These are phyloP conservation scores for Solanum hybrid DNA, from an alignment of 305 asterid species.

Conservation along the genomic window DNA sequence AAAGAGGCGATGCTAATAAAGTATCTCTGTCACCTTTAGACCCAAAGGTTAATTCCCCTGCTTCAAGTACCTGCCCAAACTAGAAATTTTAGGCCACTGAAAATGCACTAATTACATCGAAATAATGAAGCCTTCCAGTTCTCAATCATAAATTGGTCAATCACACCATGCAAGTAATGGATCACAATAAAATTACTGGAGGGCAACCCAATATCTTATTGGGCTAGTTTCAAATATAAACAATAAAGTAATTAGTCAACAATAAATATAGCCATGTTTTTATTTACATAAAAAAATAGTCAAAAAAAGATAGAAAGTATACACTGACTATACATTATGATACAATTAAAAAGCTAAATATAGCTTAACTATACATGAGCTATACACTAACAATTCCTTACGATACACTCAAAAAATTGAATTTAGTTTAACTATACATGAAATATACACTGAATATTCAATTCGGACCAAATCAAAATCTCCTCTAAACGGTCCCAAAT, in stretches of 20 bases:
- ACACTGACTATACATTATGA: background rate
- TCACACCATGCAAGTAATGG: background rate
- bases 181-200: background rate
- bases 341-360: background rate
- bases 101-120: background rate
- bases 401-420: background rate
- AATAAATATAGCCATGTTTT: background rate
- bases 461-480: background rate
- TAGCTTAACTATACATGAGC: background rate
- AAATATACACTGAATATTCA: background rate
- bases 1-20: constrained; percentile 5
- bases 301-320: background rate
- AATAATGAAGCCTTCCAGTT: background rate
- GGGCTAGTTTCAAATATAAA: background rate
- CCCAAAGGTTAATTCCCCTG: constrained; percentile 40
- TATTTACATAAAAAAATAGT: background rate
- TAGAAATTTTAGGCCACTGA: constrained; percentile 8
- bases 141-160: background rate
- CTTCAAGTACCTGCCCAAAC: constrained; percentile 56
- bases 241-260: background rate
- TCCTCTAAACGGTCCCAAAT: background rate
- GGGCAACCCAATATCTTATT: background rate
- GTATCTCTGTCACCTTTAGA: constrained; percentile 33
- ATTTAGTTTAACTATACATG: background rate
- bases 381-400: background rate